Evolutionary conservation across 2,329 filamentous ascomycete species (phyloP).

Genomic region (Tolypocladium paradoxum): DNA sequence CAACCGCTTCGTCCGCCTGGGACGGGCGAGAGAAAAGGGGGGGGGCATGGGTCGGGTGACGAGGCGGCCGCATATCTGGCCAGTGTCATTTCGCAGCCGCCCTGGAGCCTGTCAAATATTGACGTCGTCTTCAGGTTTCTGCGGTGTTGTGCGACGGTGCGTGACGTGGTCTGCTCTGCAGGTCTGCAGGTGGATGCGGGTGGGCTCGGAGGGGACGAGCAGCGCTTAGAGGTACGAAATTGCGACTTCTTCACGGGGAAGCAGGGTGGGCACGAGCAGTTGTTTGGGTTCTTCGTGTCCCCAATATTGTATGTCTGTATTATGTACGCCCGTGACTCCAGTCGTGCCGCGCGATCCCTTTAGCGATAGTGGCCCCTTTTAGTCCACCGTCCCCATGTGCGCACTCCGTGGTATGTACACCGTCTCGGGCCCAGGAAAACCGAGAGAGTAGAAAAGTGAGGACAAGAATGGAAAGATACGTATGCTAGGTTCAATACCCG

Average conservation of each 20-base stretch:
- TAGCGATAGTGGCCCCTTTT: neutral
- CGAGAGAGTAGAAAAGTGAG: neutral
- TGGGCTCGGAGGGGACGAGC: neutral
- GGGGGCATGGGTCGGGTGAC: neutral
- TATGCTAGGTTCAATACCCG: neutral
- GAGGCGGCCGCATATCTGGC: conserved; percentile 1
- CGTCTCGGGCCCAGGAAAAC: neutral
- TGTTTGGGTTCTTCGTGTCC: neutral
- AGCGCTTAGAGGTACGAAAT: neutral
- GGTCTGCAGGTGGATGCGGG: neutral
- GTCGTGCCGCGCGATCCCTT: neutral
- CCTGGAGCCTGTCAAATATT: neutral
- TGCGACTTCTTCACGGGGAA: neutral
- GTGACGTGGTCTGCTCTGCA: neutral
- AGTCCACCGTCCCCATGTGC: neutral
- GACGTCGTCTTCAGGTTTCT: neutral
- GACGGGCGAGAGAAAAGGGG: too few relatives aligned
- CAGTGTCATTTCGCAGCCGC: neutral
- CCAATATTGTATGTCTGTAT: neutral
- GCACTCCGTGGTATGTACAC: neutral
- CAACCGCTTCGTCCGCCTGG: neutral
- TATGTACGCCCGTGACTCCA: neutral
- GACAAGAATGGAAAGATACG: neutral
- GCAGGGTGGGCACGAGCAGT: neutral
- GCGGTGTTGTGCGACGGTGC: neutral